Conservation (phyloP, 305 asterid genomes). For the Fraxinus sp. region DNA sequence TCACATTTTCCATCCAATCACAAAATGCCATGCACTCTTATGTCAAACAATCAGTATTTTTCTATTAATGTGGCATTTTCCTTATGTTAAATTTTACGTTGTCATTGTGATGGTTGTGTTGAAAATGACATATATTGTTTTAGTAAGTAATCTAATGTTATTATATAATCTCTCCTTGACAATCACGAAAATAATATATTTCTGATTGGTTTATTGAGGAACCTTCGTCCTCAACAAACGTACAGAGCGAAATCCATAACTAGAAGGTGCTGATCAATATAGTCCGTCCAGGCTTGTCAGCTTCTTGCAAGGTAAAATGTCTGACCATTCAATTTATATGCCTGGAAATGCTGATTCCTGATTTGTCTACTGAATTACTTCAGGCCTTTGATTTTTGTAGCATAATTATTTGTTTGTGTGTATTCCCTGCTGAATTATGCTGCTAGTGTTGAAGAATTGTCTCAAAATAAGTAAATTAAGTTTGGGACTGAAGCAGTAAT, state of each 20-base stretch:
- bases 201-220: neutral
- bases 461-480: neutral
- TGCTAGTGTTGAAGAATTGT: neutral
- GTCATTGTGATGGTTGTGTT: neutral
- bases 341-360: neutral
- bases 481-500: neutral
- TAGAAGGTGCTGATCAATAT: neutral
- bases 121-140: neutral
- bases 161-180: neutral
- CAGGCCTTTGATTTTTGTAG: neutral
- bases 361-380: neutral
- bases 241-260: neutral
- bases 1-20: too few relatives aligned
- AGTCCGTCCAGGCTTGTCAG: neutral
- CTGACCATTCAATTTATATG: neutral
- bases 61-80: too few relatives aligned
- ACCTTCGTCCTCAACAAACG: neutral
- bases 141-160: neutral
- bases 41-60: too few relatives aligned
- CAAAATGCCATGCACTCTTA: too few relatives aligned
- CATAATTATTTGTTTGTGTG: neutral
- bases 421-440: neutral
- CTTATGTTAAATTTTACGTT: neutral
- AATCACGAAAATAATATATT: neutral
- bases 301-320: neutral